phyloP scores from a whole-genome alignment of 2,329 filamentous ascomycete species.

The Aaosphaeria arxii region DNA sequence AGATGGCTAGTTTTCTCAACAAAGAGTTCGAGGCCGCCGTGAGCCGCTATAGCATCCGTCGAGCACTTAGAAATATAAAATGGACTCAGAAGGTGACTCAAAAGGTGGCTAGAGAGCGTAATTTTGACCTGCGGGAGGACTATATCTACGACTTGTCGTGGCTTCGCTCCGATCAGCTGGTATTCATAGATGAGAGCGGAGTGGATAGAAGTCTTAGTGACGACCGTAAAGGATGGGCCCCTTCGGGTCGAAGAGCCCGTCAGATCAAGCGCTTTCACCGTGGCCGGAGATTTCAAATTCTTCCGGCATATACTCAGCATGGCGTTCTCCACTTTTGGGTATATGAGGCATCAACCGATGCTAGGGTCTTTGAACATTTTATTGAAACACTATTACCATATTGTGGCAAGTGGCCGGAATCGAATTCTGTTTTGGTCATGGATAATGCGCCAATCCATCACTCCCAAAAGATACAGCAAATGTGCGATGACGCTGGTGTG shows the following conservation, averaged over 20 bases:
- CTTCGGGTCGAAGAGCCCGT: slow-evolving; percentile 35
- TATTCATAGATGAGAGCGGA: neutral
- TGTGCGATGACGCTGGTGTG: slow-evolving; percentile 30
- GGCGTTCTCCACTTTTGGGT: slow-evolving; percentile 10
- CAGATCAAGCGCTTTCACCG: slow-evolving; percentile 14
- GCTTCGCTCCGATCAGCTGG: neutral
- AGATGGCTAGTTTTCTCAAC: neutral
- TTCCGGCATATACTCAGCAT: slow-evolving; percentile 12
- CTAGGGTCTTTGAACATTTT: neutral
- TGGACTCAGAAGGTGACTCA: neutral
- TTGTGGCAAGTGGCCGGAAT: slow-evolving; percentile 31
- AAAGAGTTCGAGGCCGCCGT: neutral
- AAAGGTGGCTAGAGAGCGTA: neutral
- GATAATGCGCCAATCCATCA: slow-evolving; percentile 35
- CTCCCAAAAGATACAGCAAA: slow-evolving; percentile 22
- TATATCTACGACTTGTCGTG: neutral
- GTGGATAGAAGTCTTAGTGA: neutral
- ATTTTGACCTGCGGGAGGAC: neutral
- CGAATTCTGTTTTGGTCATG: slow-evolving; percentile 36
- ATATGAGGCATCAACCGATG: slow-evolving; percentile 10
- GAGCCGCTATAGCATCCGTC: neutral
- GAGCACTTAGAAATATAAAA: neutral
- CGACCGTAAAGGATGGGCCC: slow-evolving; percentile 4
- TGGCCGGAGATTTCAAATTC: slow-evolving; percentile 8
- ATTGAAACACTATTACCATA: slow-evolving; percentile 27